Base-by-base conservation (phyloP, 805 yeast genomes). In the Lipomyces yamadae region DNA sequence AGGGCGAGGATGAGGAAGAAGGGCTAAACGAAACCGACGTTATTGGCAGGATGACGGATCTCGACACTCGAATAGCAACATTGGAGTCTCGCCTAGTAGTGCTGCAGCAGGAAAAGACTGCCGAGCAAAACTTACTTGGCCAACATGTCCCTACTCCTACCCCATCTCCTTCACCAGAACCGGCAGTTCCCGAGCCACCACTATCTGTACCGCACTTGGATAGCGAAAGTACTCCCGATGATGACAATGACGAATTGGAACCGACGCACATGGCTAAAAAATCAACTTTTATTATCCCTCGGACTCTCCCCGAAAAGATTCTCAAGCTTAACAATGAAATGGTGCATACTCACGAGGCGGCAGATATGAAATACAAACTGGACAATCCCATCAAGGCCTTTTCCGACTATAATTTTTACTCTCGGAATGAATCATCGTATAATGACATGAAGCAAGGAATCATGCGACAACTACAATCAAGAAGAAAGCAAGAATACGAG, bases 1-100 rank as follows among this genome's bases (percentile, higher is more conserved):
- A 65, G 15, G 70, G 66, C 11, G 70, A 66, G 6, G 70, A 68
- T 11, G 71, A 68, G 24, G 71, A 67, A 45, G 71, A 68, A n/a
- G 70, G 70, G 7, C 61, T 68, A 10, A 65, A 68, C 45, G 71
- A 62, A 34, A 57, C 55, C n/a, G 71, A 68, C 32, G 71, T 68
- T 4, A 61, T 37, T 39, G 54, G 63, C 4, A 62, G 63, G 34
- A 68, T 68, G 64, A 34, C 54, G 13, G 67, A 63, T 24, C 6
- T 68, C n/a, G 64, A 63, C 34, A 15, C 3, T 8, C 55, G 58
- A 15, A 68, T 68, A 45, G 50, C 53, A 2, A 10, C 56, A 3
- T 50, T 66, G 2, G 66, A 65, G 34, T 24, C 58, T 13, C 61
- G 65, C 1, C 56, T 68, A 24, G 35, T 32, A 10, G 61, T 60